Percentiles rank a stretch among this genome's conserved stretches.
Evolutionary conservation across 139 green algal species (phyloP).

Genomic region (Astrephomene gubernaculifera): DNA sequence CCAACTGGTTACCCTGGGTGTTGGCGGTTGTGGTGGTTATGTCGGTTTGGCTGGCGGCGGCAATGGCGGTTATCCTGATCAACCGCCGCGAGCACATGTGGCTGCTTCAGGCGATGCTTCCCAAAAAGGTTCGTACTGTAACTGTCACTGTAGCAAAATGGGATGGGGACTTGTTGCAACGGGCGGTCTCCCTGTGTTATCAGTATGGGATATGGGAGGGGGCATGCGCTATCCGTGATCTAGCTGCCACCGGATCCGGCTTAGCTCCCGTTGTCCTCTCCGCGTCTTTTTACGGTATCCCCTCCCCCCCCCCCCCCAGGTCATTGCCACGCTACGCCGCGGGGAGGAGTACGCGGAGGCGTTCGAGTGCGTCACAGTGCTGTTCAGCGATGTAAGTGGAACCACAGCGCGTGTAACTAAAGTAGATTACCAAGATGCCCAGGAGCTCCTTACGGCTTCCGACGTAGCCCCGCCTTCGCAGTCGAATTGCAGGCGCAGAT

Average conservation of each 20-base stretch:
- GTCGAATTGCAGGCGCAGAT: too few relatives aligned
- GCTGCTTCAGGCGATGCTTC: slow-evolving; percentile 47
- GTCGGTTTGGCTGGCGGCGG: slow-evolving; percentile 5
- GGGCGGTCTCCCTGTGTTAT: too few relatives aligned
- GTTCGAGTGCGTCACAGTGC: slow-evolving; percentile 41
- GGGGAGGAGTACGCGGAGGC: slow-evolving; percentile 45
- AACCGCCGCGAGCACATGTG: slow-evolving; percentile 49
- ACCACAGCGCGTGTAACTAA: neutral
- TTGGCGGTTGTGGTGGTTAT: slow-evolving; percentile 7
- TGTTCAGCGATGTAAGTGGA: slow-evolving; percentile 31
- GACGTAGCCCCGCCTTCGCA: too few relatives aligned
- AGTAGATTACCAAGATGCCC: too few relatives aligned
- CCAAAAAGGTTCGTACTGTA: slow-evolving; percentile 21
- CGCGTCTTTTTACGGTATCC: too few relatives aligned
- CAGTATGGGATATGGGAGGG: too few relatives aligned
- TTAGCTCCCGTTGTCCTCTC: too few relatives aligned
- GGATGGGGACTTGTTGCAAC: too few relatives aligned
- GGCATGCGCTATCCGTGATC: too few relatives aligned
- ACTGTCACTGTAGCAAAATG: too few relatives aligned
- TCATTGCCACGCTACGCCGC: slow-evolving; percentile 26
- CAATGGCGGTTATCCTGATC: slow-evolving; percentile 41
- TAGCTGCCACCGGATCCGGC: too few relatives aligned
- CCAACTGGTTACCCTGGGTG: slow-evolving; percentile 27
- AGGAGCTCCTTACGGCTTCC: too few relatives aligned
- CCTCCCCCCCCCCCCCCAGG: neutral